These are phyloP conservation scores for Linnemannia exigua DNA, from an alignment of 192 early-diverging fungal species.

Conservation along the genomic window DNA sequence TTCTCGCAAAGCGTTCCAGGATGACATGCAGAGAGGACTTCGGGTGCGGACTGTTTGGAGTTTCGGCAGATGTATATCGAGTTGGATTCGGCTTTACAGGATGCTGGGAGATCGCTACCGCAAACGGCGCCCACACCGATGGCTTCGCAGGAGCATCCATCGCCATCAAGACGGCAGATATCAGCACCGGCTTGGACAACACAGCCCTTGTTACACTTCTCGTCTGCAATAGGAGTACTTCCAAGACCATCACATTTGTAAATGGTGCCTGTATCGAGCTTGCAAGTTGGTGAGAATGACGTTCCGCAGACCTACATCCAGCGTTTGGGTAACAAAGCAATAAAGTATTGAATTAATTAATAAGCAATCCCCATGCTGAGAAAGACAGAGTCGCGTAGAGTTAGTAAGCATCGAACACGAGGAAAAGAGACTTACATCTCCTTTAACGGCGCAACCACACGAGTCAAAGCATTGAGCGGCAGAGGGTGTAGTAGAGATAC, in stretches of 20 bases:
- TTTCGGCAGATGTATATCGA: conserved; percentile 1
- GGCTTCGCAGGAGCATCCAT: not conserved
- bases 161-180: not conserved
- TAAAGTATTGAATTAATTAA: not conserved
- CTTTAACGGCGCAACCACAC: not conserved
- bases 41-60: not conserved
- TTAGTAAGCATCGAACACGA: too few species aligned
- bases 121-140: not conserved
- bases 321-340: not conserved
- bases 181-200: not conserved
- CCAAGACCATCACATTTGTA: conserved; percentile 12
- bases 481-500: not conserved
- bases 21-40: not conserved
- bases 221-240: not conserved
- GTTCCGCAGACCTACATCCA: conserved; percentile 4
- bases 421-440: not conserved
- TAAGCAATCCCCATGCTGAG: not conserved
- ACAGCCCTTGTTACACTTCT: not conserved
- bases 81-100: not conserved
- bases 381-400: too few species aligned
- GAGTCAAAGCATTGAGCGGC: not conserved
- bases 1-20: not conserved
- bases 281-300: conserved; percentile 3
- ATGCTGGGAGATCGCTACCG: not conserved
- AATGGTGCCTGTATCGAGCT: not conserved